phyloP scores from a whole-genome alignment of 1,284 basidiomycete species.

The Malassezia vespertilionis region DNA sequence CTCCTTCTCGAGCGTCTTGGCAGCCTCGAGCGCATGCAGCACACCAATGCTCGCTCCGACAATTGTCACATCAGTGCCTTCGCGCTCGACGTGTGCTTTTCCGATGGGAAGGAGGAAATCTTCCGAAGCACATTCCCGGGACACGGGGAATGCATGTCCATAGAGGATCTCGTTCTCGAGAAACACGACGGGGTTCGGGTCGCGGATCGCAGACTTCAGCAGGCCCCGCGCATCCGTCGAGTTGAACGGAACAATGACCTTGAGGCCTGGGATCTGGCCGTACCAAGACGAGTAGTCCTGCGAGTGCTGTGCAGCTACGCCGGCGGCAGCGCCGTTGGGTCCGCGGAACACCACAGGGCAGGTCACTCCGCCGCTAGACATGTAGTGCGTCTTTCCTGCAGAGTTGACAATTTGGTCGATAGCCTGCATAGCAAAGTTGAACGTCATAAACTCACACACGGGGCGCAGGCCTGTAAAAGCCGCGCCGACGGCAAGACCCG shows the following conservation, averaged over 20 bases:
- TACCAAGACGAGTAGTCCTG: slow-evolving; percentile 62
- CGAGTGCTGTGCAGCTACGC: slow-evolving; percentile 69
- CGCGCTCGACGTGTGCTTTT: slow-evolving; percentile 89
- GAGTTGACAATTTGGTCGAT: slow-evolving; percentile 99
- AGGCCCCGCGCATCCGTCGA: slow-evolving; percentile 97
- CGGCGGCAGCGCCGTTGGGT: slow-evolving; percentile 93
- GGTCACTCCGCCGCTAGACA: slow-evolving; percentile 95
- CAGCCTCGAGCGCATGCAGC: slow-evolving; percentile 56
- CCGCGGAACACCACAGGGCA: slow-evolving; percentile 99
- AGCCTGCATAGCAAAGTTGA: slow-evolving; percentile 56
- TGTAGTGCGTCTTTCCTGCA: slow-evolving; percentile 99
- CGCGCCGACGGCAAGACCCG: slow-evolving; percentile 88
- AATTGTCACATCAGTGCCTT: slow-evolving; percentile 84
- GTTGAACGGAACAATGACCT: slow-evolving; percentile 93
- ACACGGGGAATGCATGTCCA: slow-evolving; percentile 91
- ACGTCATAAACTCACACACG: slow-evolving; percentile 99
- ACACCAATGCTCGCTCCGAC: slow-evolving; percentile 62
- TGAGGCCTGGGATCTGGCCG: slow-evolving; percentile 87
- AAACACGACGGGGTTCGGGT: slow-evolving; percentile 95
- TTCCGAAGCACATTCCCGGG: slow-evolving; percentile 83
- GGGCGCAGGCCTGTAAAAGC: slow-evolving; percentile 87
- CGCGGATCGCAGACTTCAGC: slow-evolving; percentile 91
- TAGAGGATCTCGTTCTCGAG: slow-evolving; percentile 99
- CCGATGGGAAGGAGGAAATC: slow-evolving; percentile 86
- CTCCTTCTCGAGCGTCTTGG: slow-evolving; percentile 69